Evolutionary conservation across 306 rosid genomes (phyloP).

Genomic region (Sesbania bispinosa): DNA sequence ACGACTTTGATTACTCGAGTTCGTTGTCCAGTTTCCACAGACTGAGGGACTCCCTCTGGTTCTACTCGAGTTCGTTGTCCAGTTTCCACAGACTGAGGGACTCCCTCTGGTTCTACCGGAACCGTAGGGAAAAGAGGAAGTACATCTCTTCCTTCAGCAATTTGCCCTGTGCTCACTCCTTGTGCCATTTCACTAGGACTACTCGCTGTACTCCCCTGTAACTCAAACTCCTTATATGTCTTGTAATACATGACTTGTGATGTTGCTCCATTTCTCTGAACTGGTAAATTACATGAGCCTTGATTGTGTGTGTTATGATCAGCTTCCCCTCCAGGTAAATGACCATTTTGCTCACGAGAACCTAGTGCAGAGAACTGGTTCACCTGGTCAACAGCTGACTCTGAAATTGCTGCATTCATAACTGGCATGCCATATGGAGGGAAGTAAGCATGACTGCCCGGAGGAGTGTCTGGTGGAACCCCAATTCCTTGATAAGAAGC

Average conservation of each 20-base stretch:
- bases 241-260: slow-evolving; percentile 35
- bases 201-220: slow-evolving; percentile 65
- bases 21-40: slow-evolving; percentile 39
- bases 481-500: slow-evolving; percentile 58
- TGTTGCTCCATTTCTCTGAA: slow-evolving; percentile 32
- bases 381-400: slow-evolving; percentile 55
- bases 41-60: slow-evolving; percentile 47
- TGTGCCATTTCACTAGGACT: slow-evolving; percentile 51
- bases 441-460: slow-evolving; percentile 51
- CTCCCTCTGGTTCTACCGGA: slow-evolving; percentile 41
- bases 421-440: slow-evolving; percentile 70
- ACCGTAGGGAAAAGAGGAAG: slow-evolving; percentile 49
- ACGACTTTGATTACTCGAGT: slow-evolving; percentile 78
- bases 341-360: slow-evolving; percentile 24
- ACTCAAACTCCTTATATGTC: slow-evolving; percentile 48
- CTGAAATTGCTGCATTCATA: slow-evolving; percentile 50
- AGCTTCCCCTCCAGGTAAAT: slow-evolving; percentile 32
- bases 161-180: slow-evolving; percentile 27
- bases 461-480: slow-evolving; percentile 42
- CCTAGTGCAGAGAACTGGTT: slow-evolving; percentile 40
- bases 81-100: slow-evolving; percentile 39
- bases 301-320: slow-evolving; percentile 40
- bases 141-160: slow-evolving; percentile 49
- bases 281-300: slow-evolving; percentile 42
- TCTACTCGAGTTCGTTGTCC: slow-evolving; percentile 48